Evolutionary conservation across 1,284 basidiomycete genomes (phyloP).

Genomic region (Ceratorhiza oryzae-sativae): DNA sequence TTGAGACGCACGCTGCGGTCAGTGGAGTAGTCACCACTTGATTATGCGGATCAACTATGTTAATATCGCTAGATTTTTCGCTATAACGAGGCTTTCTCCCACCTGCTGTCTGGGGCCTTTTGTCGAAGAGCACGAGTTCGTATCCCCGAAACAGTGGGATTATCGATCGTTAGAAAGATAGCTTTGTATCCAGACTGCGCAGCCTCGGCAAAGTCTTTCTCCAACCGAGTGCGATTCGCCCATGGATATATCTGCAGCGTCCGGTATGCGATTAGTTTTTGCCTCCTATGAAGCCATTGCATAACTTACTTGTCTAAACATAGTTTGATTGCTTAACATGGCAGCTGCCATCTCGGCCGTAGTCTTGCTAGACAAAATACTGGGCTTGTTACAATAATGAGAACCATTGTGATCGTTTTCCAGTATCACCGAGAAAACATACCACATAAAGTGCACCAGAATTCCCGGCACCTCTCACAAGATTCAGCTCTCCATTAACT

Average conservation of each 20-base stretch:
- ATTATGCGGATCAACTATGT: background rate
- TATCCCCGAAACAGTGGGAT: constrained; percentile 49
- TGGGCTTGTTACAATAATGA: constrained; percentile 1
- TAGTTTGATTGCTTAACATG: background rate
- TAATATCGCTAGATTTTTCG: too few relatives aligned
- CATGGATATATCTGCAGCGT: constrained; percentile 20
- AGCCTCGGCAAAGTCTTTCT: constrained; percentile 10
- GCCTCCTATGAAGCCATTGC: background rate
- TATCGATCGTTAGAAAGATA: constrained; percentile 44
- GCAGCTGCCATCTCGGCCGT: constrained; percentile 19
- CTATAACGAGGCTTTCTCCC: background rate
- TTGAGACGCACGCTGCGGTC: constrained; percentile 9
- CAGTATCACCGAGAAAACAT: background rate
- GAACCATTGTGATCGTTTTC: background rate
- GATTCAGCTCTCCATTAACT: constrained; percentile 27
- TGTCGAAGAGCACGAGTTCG: constrained; percentile 46
- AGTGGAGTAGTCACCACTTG: constrained; percentile 17
- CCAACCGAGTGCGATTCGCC: constrained; percentile 4
- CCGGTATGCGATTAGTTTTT: background rate
- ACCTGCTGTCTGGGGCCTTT: constrained; percentile 34
- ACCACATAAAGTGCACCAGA: constrained; percentile 13
- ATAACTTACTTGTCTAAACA: constrained; percentile 22
- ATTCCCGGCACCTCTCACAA: constrained; percentile 6
- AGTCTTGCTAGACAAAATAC: constrained; percentile 19
- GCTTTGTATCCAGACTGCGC: constrained; percentile 18